Base-by-base conservation (phyloP, 331 rosid genomes). In the Dryas integrifolia region DNA sequence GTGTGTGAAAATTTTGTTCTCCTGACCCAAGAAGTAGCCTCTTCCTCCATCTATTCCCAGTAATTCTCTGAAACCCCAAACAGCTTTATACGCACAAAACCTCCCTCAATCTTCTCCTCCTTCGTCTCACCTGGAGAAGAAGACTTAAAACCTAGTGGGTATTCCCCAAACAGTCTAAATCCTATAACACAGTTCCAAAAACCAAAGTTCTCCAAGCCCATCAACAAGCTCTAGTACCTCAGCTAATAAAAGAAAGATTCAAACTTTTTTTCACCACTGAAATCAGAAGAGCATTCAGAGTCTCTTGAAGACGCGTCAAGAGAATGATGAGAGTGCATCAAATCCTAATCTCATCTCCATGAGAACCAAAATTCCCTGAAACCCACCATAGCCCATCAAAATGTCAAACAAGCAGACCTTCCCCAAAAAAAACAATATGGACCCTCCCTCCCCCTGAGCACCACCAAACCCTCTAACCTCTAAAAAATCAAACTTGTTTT, bases 11-110 rank as follows among this genome's bases (percentile, higher is more conserved):
- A 95, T 15, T 86, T 92, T 5, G 99, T 67, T 81, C 99, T 87
- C 83, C 96, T 75, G 46, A 95, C 67, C 99, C 99, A 95, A 5
- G 99, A 95, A 87, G 48, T 77, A 18, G 70, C 73, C 69, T 88
- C 81, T 58, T 89, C 90, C 6, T 65, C 93, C 96, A 92, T 95
- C 50, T 68, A 74, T 68, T 49, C 56, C 48, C 51, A 66, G 47
- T 39, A 78, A 74, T 18, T 59, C 58, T 74, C 45, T 39, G 41
- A 77, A 79, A 77, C 16, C 72, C 81, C 73, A 41, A 44, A 65
- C 61, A 73, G 70, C 72, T 44, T 52, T 72, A 39, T 12, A 59
- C 30, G 63, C 77, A 77, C 44, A 81, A 78, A 43, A 69, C 75
- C 61, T 65, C 46, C 41, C 77, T 75, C 44, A 51, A 64, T 58